phyloP scores from a whole-genome alignment of 1,284 basidiomycete species.

The Erythrobasidium hasegawianum region DNA sequence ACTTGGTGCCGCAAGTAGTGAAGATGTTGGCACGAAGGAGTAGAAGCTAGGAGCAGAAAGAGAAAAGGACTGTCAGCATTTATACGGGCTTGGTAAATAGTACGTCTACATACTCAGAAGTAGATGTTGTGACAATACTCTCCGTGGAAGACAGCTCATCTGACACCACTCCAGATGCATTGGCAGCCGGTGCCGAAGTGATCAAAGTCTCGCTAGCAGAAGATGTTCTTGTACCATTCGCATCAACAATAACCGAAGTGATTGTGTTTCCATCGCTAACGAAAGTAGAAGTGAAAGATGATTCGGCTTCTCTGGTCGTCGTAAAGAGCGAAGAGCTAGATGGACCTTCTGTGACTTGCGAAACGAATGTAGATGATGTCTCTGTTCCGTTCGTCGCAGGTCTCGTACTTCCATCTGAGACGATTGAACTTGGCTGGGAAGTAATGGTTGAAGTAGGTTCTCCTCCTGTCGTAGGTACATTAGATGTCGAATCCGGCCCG shows the following conservation, averaged over 20 bases:
- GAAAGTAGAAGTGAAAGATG: too few species aligned
- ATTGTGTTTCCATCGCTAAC: not conserved
- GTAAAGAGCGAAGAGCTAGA: too few species aligned
- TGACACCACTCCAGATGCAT: not conserved
- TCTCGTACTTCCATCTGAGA: not conserved
- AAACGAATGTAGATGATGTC: too few species aligned
- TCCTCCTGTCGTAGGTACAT: not conserved
- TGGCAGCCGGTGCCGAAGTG: not conserved
- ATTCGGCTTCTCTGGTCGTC: too few species aligned
- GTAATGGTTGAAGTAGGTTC: not conserved
- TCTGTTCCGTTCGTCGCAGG: too few species aligned
- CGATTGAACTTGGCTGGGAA: not conserved
- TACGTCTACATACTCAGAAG: conserved; percentile 5
- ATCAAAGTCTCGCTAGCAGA: conserved; percentile 8
- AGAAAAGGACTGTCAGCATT: not conserved
- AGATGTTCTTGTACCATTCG: not conserved
- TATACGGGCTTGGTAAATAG: too few species aligned
- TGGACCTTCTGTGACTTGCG: too few species aligned
- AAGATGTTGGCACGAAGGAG: conserved; percentile 28
- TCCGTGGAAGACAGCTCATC: not conserved
- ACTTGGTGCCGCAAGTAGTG: conserved; percentile 17
- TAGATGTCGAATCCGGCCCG: not conserved
- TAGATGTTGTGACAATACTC: not conserved
- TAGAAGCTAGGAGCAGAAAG: conserved; percentile 11
- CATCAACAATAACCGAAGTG: not conserved